Conservation (phyloP, 192 early-diverging fungal species). For the Thamnidium elegans region DNA sequence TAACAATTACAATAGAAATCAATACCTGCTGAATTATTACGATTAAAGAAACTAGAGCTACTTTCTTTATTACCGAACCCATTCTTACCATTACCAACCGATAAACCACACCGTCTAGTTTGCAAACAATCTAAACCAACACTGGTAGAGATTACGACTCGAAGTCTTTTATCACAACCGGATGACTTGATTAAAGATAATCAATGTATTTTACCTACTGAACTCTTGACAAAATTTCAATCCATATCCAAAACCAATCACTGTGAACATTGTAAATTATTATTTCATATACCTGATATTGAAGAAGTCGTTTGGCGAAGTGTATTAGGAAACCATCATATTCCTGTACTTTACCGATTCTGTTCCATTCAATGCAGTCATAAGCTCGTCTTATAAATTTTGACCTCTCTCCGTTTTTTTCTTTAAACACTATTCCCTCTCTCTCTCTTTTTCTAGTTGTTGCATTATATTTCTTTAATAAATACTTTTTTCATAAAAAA, state of each 20-base stretch:
- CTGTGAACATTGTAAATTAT: slow-evolving; percentile 19
- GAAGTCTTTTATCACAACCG: background rate
- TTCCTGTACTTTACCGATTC: slow-evolving; percentile 18
- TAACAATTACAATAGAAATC: slow-evolving; percentile 6
- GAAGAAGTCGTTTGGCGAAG: slow-evolving; percentile 24
- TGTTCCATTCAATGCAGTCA: slow-evolving; percentile 13
- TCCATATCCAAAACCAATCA: background rate
- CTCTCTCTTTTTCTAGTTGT: no score
- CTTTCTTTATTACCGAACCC: slow-evolving; percentile 45
- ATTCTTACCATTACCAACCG: slow-evolving; percentile 10
- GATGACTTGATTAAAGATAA: background rate
- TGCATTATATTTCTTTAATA: no score
- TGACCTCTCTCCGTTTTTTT: no score
- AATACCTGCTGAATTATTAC: slow-evolving; percentile 41
- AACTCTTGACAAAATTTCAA: background rate
- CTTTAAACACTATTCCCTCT: no score
- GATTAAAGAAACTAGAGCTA: slow-evolving; percentile 37
- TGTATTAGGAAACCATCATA: background rate
- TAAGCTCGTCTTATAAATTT: no score
- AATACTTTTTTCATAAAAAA: no score
- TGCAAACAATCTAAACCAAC: background rate
- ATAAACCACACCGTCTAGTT: background rate
- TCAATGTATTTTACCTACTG: background rate
- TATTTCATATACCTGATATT: slow-evolving; percentile 9
- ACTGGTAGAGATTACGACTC: slow-evolving; percentile 21